These are phyloP conservation scores for Dendrocalamus sinicus DNA, from an alignment of 176 grass and related monocot species.

Conservation along the genomic window DNA sequence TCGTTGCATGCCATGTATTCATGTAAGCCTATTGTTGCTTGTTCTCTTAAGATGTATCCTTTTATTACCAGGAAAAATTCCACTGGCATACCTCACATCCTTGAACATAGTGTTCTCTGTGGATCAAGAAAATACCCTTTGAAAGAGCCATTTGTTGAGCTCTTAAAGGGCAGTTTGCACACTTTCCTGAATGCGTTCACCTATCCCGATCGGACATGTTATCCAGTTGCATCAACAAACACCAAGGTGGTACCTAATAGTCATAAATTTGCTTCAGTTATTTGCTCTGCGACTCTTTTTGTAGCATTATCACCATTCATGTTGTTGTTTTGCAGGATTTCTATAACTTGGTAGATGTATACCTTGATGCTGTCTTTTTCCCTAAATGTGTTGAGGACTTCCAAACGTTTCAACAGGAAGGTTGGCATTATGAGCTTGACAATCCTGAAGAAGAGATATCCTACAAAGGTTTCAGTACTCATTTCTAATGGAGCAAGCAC, in stretches of 20 bases:
- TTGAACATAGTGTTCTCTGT: slow-evolving; percentile 96
- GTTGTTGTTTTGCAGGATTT: slow-evolving; percentile 75
- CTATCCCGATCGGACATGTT: slow-evolving; percentile 97
- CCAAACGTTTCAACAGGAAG: slow-evolving; percentile 99
- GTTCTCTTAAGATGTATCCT: slow-evolving; percentile 30
- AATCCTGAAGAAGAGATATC: slow-evolving; percentile 90
- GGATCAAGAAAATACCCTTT: slow-evolving; percentile 98
- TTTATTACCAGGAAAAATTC: slow-evolving; percentile 81
- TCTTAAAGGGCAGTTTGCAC: slow-evolving; percentile 92
- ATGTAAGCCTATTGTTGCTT: slow-evolving; percentile 14
- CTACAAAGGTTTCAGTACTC: slow-evolving; percentile 73
- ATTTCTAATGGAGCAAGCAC: slow-evolving; percentile 40
- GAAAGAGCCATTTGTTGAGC: slow-evolving; percentile 99
- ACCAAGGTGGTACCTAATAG: slow-evolving; percentile 60
- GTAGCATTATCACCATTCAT: slow-evolving; percentile 18
- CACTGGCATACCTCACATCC: slow-evolving; percentile 98
- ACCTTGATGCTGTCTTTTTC: slow-evolving; percentile 97
- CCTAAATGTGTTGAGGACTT: slow-evolving; percentile 90
- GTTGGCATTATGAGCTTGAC: slow-evolving; percentile 99
- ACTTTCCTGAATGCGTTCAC: slow-evolving; percentile 99
- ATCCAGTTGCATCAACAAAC: slow-evolving; percentile 98
- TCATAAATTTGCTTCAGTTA: slow-evolving; percentile 29
- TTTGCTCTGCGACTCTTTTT: slow-evolving; percentile 39
- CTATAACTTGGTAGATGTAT: slow-evolving; percentile 99
- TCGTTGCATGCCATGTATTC: not conserved